Percentiles rank a stretch among this genome's conserved stretches.
phyloP scores from a whole-genome alignment of 495 filamentous ascomycete species.

The Aspergillus olivimuriae region DNA sequence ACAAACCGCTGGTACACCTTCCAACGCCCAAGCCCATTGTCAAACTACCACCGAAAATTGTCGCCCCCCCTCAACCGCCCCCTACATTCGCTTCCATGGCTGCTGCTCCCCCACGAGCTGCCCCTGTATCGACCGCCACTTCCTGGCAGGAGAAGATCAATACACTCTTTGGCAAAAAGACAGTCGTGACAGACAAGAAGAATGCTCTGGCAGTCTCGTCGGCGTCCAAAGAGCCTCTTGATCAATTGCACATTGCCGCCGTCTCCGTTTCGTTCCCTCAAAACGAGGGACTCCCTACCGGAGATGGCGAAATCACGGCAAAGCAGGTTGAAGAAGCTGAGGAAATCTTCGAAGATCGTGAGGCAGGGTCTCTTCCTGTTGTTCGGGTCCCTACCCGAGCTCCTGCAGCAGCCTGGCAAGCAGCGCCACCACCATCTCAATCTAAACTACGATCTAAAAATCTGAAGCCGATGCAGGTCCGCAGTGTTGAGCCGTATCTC shows the following conservation, averaged over 20 bases:
- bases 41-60: conserved; percentile 56
- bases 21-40: conserved; percentile 64
- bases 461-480: conserved; percentile 34
- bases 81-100: conserved; percentile 52
- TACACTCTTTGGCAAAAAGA: conserved; percentile 58
- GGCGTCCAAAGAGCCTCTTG: conserved; percentile 54
- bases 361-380: conserved; percentile 68
- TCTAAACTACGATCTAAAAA: conserved; percentile 27
- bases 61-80: conserved; percentile 36
- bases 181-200: conserved; percentile 39
- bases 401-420: conserved; percentile 46
- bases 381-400: conserved; percentile 59
- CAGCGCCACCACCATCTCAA: conserved; percentile 33
- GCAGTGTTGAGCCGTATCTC: conserved; percentile 30
- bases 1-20: conserved; percentile 61
- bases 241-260: conserved; percentile 40
- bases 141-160: conserved; percentile 75
- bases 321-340: conserved; percentile 69
- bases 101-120: conserved; percentile 32
- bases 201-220: conserved; percentile 50
- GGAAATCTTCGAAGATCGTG: conserved; percentile 77
- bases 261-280: conserved; percentile 56
- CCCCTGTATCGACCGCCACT: conserved; percentile 23
- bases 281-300: conserved; percentile 18
- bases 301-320: conserved; percentile 41